phyloP scores from a whole-genome alignment of 345 rosid genomes.

The Sisymbrium irio region DNA sequence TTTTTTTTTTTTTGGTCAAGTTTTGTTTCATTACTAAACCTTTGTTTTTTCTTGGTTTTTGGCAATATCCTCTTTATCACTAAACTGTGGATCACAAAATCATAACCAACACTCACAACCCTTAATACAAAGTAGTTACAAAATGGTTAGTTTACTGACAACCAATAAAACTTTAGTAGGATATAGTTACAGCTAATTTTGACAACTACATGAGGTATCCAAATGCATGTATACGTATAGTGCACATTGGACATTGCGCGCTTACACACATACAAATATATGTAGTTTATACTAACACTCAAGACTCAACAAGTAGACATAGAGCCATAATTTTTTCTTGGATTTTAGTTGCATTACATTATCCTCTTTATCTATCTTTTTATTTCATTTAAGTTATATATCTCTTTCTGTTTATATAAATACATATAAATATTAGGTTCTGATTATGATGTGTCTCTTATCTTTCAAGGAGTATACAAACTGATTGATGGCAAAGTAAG shows the following conservation, averaged over 20 bases:
- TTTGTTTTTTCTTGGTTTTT: neutral
- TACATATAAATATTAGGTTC: conserved; percentile 18
- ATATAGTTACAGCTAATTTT: conserved; percentile 13
- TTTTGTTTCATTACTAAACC: neutral
- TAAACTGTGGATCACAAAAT: neutral
- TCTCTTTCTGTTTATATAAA: conserved; percentile 27
- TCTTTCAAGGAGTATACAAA: conserved; percentile 27
- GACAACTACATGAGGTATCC: conserved; percentile 17
- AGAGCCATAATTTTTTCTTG: conserved; percentile 17
- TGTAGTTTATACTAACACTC: conserved; percentile 28
- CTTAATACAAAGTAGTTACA: conserved; percentile 5
- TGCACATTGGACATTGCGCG: neutral
- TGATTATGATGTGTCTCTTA: conserved; percentile 33
- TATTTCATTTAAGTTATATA: neutral
- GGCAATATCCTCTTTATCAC: neutral
- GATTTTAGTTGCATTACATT: conserved; percentile 29
- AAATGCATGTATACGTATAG: neutral
- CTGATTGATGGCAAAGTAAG: conserved; percentile 29
- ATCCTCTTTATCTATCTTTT: conserved; percentile 31
- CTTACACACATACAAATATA: neutral
- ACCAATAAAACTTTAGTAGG: conserved; percentile 32
- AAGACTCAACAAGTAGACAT: conserved; percentile 28
- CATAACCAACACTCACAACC: conserved; percentile 12
- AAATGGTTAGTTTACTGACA: conserved; percentile 46
- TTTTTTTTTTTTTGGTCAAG: too few species aligned